Evolutionary conservation across 208 protist genomes (phyloP).

Genomic region (Plasmodiophora brassicae): DNA sequence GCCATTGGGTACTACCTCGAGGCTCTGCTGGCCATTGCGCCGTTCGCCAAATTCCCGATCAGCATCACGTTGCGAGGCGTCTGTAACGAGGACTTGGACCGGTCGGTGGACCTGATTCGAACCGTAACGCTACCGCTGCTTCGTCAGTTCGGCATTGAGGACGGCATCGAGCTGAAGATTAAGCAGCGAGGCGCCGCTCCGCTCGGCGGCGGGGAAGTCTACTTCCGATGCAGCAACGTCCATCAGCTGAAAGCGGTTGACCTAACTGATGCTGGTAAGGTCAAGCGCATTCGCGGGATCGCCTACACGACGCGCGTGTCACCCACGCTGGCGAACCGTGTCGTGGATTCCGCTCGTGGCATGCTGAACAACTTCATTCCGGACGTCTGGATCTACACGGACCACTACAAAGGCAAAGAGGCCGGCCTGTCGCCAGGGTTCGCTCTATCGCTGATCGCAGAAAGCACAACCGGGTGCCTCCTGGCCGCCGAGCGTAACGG

Average conservation of each 20-base stretch:
- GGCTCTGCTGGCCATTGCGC: background rate
- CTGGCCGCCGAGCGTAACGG: slow-evolving; percentile 53
- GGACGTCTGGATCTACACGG: slow-evolving; percentile 75
- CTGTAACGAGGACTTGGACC: background rate
- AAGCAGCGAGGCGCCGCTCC: background rate
- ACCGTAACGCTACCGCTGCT: slow-evolving; percentile 65
- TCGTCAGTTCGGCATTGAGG: slow-evolving; percentile 65
- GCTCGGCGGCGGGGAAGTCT: background rate
- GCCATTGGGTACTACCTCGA: background rate
- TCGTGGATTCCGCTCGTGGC: slow-evolving; percentile 40
- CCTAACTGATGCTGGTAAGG: slow-evolving; percentile 36
- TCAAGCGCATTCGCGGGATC: slow-evolving; percentile 45
- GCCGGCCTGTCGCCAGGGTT: slow-evolving; percentile 60
- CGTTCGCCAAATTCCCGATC: background rate
- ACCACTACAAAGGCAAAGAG: slow-evolving; percentile 66
- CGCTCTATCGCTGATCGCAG: slow-evolving; percentile 57
- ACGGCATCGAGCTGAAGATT: background rate
- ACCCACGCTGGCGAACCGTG: slow-evolving; percentile 33
- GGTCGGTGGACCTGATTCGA: slow-evolving; percentile 59
- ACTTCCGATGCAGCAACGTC: background rate
- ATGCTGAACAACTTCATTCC: slow-evolving; percentile 61
- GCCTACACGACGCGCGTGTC: slow-evolving; percentile 32
- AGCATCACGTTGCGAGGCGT: background rate
- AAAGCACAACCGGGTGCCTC: slow-evolving; percentile 61
- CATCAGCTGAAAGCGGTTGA: slow-evolving; percentile 22